Base-by-base conservation (phyloP, 306 rosid species). In the Begonia loranthoides region DNA sequence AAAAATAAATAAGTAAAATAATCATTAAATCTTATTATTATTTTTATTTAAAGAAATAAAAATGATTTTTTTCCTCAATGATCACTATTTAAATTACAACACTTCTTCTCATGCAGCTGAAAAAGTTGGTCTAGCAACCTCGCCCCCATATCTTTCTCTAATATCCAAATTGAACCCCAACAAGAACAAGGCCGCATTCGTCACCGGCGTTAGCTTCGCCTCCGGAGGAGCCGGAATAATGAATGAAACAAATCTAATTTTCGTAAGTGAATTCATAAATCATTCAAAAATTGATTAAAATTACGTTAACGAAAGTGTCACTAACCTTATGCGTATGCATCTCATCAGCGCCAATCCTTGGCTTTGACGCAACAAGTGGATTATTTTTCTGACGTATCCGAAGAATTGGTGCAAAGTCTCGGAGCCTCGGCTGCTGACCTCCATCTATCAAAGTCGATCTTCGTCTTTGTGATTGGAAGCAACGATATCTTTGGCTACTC, bases 201-300 rank as follows among this genome's bases (percentile, higher is more conserved):
- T 63, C 9, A 65, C 54, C 11, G 97, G 97, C 61, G 73, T 82
- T 57, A 89, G 82, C 79, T 84, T 89, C 46, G 97, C 93, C 38
- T 89, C 93, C 1, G 87, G 78, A 56, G 95, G 95, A 45, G 97
- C 97, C 36, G 95, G 93, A 66, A 89, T 84, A 61, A 81, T 84
- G 45, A 75, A 76, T n/a, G 80, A 76, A 50, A 58, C 76, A 2
- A 78, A 81, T 49, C 45, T 59, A 13, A 54, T 43, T 24, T 67
- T 15, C 34, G 95, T 84, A 75, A 84, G 97, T 64, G 1, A 24
- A 56, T 9, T 13, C 3, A n/a, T 17, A 10, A 4, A 9, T 9
- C 10, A 3, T 12, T 5, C 22, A 1, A 54, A 13, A 3, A 1
- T 39, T 1, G 10, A 43, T 43, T 10, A 43, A 12, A 43, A 43